Evolutionary conservation across 202 grass and related monocot genomes (phyloP).

Genomic region (Musa balbisiana): DNA sequence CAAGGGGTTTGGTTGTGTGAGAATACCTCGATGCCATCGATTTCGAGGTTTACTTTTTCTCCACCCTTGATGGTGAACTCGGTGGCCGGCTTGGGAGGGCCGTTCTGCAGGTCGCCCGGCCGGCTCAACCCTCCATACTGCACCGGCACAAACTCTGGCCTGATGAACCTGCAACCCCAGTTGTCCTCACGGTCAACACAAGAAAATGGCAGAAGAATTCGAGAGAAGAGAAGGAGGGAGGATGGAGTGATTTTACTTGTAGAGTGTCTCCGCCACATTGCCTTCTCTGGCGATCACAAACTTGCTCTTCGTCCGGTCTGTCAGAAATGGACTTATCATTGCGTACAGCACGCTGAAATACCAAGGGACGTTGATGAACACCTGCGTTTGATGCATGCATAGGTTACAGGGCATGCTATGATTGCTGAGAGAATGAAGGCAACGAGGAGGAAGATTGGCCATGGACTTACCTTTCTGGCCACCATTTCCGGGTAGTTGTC

Average conservation of each 20-base stretch:
- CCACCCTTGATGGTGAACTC: conserved; percentile 93
- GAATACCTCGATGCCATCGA: conserved; percentile 90
- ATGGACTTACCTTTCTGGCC: conserved; percentile 51
- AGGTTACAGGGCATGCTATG: neutral
- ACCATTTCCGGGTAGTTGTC: conserved; percentile 97
- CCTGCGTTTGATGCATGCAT: conserved; percentile 27
- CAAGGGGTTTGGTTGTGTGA: neutral
- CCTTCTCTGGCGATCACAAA: conserved; percentile 86
- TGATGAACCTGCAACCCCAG: conserved; percentile 49
- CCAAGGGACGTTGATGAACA: conserved; percentile 93
- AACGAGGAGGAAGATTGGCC: neutral
- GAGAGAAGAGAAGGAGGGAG: neutral
- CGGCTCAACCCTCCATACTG: conserved; percentile 83
- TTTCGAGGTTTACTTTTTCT: conserved; percentile 91
- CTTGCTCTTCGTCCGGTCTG: conserved; percentile 96
- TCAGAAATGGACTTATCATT: conserved; percentile 85
- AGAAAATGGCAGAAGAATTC: neutral
- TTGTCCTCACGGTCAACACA: neutral
- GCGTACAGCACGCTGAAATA: conserved; percentile 88
- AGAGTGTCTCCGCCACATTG: conserved; percentile 87
- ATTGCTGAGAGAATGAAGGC: neutral
- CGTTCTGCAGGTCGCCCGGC: conserved; percentile 65
- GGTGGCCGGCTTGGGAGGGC: conserved; percentile 85
- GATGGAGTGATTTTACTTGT: conserved; percentile 36
- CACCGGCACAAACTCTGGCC: conserved; percentile 84